Evolutionary conservation across 75 land plant genomes (phyloP).

Genomic region (Azolla pinnata): DNA sequence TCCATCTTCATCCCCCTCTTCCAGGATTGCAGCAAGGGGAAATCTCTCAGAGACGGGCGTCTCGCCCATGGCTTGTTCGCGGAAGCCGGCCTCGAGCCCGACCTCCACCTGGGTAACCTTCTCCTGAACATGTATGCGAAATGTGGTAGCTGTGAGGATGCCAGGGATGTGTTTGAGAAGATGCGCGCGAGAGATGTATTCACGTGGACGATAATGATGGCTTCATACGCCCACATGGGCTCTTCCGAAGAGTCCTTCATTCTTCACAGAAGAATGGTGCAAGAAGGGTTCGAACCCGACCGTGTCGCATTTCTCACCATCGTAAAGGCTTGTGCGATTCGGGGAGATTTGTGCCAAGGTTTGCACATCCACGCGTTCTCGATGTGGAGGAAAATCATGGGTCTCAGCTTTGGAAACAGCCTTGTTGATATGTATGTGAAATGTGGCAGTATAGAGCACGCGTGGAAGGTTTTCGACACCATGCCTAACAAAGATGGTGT

Average conservation of each 20-base stretch:
- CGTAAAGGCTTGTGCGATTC: conserved; percentile 11
- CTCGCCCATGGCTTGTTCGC: neutral
- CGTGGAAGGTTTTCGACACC: conserved; percentile 9
- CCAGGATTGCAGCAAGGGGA: too few species aligned
- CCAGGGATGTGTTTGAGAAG: conserved; percentile 4
- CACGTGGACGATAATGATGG: conserved; percentile 13
- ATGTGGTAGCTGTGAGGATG: neutral
- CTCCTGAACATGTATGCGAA: conserved; percentile 8
- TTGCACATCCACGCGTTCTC: conserved; percentile 11
- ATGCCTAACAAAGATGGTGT: conserved; percentile 5
- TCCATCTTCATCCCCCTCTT: too few species aligned
- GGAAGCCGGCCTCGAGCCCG: neutral
- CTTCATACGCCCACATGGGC: conserved; percentile 3
- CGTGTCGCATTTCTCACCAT: conserved; percentile 5
- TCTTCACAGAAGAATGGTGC: conserved; percentile 8
- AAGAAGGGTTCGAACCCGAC: conserved; percentile 2
- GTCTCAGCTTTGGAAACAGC: conserved; percentile 12
- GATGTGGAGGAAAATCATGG: conserved; percentile 1
- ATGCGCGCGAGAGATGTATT: conserved; percentile 6
- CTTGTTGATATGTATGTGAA: conserved; percentile 25
- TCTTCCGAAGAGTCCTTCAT: neutral
- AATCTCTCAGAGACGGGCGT: too few species aligned
- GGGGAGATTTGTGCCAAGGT: conserved; percentile 14
- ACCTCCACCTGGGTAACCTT: conserved; percentile 2
- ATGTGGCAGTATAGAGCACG: conserved; percentile 20